These are phyloP conservation scores for Chlamydomonas sp. DNA, from an alignment of 139 green algal species.

Conservation along the genomic window DNA sequence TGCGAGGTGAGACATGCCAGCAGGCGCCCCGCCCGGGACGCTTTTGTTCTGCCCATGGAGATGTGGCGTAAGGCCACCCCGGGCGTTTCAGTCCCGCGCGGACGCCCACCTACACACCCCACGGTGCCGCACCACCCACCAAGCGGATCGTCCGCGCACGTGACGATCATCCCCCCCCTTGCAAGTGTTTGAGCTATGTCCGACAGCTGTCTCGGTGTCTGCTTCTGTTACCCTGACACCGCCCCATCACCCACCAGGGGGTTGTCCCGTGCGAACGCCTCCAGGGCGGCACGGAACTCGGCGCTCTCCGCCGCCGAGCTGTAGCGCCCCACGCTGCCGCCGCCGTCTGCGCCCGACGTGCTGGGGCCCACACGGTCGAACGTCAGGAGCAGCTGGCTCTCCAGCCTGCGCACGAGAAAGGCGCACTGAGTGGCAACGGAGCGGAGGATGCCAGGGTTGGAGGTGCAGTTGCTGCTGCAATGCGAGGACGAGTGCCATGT, in stretches of 20 bases:
- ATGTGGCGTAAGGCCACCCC: too few relatives aligned
- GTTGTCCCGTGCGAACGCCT: background rate
- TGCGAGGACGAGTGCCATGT: too few relatives aligned
- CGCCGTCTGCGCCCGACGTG: slow-evolving; percentile 1
- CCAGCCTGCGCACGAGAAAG: slow-evolving; percentile 21
- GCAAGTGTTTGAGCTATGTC: too few relatives aligned
- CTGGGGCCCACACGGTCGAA: slow-evolving; percentile 19
- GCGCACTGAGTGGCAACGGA: background rate
- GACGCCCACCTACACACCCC: too few relatives aligned
- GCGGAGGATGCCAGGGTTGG: background rate
- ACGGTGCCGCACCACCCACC: too few relatives aligned
- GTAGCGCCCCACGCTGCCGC: slow-evolving; percentile 4
- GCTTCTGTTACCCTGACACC: background rate
- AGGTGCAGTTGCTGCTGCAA: too few relatives aligned
- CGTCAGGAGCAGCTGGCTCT: slow-evolving; percentile 33
- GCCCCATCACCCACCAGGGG: background rate
- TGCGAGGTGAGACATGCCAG: too few relatives aligned
- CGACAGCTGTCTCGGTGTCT: background rate
- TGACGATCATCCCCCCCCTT: too few relatives aligned
- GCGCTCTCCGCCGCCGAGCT: background rate
- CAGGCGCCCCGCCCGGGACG: too few relatives aligned
- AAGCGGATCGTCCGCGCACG: too few relatives aligned
- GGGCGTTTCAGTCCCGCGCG: too few relatives aligned
- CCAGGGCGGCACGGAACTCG: background rate
- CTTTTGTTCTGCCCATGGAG: too few relatives aligned